Percentiles rank a stretch among this genome's conserved stretches.
These are phyloP conservation scores for Xanthoceras sorbifolium DNA, from an alignment of 345 rosid genomes.

Conservation along the genomic window DNA sequence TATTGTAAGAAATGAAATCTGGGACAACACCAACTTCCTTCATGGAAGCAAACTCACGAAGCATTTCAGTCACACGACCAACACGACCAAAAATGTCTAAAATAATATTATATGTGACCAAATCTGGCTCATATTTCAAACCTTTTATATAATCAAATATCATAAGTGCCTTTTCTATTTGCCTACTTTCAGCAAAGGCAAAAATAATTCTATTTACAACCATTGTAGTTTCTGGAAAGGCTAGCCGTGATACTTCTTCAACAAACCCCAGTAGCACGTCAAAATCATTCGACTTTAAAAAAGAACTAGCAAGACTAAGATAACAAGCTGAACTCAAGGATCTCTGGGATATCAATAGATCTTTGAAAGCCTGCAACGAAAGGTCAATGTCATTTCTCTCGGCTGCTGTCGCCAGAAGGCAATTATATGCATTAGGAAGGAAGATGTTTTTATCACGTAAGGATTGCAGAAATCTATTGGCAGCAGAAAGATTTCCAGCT, in stretches of 20 bases:
- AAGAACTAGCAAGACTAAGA: slow-evolving; percentile 60
- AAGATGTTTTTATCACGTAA: slow-evolving; percentile 42
- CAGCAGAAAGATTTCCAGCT: slow-evolving; percentile 51
- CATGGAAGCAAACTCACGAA: slow-evolving; percentile 51
- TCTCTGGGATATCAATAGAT: slow-evolving; percentile 38
- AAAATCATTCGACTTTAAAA: slow-evolving; percentile 41
- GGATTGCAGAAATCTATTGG: slow-evolving; percentile 43
- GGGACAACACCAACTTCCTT: slow-evolving; percentile 58
- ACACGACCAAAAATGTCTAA: slow-evolving; percentile 66
- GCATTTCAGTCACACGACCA: slow-evolving; percentile 64
- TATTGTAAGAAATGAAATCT: slow-evolving; percentile 73
- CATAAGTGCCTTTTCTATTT: slow-evolving; percentile 58
- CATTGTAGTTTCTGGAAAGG: slow-evolving; percentile 39
- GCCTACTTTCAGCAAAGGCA: slow-evolving; percentile 70
- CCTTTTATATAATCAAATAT: slow-evolving; percentile 52
- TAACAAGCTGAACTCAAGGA: slow-evolving; percentile 56
- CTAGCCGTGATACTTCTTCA: slow-evolving; percentile 45
- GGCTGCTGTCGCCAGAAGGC: slow-evolving; percentile 45
- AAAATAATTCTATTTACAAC: slow-evolving; percentile 62
- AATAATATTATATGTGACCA: slow-evolving; percentile 69
- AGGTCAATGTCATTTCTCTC: slow-evolving; percentile 38
- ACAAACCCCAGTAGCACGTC: slow-evolving; percentile 45
- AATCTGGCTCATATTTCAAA: slow-evolving; percentile 58
- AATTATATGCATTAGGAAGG: slow-evolving; percentile 34
- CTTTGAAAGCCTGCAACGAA: slow-evolving; percentile 46